Evolutionary conservation across 169 alveolate species (phyloP), one percentile per base, ranked within the genome.

Genomic region (Besnoitia besnoiti): DNA sequence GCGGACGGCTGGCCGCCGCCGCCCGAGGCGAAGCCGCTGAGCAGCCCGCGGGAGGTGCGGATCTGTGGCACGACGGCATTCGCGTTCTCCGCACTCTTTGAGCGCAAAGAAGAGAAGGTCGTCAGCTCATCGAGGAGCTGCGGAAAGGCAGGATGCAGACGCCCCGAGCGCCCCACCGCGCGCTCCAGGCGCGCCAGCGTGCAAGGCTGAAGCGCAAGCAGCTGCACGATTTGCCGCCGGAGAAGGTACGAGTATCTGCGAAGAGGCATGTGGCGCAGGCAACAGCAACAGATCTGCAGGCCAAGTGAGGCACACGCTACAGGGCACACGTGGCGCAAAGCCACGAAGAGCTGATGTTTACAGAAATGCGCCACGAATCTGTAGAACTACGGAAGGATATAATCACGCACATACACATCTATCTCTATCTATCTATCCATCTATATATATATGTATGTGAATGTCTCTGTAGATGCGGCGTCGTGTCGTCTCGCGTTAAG

Each of bases 81-180:
- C 19, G 46, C 82, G 24, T 19, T 8, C n/a, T 3, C 47, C 46
- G 27, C 21, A 8, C 21, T 24, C 24, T 5, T 30, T 30, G 44
- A 30, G 14, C 44, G 14, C 24, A 16, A 37, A 10, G 16, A 16
- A 1, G 39, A 7, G 46, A 0, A 73, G n/a, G 82, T 73, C 46
- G 82, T 73, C 82, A 73, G 24, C 46, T 73, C 82, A 3, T 73
- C 82, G 27, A 73, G 46, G 8, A 73, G 82, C 39, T 39, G 2
- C 82, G 46, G 19, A 27, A 77, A 77, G 42, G 49, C 12, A 1
- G 87, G 87, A 42, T 77, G 87, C 44, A 42, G 59, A 14, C 59
- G 55, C 8, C 87, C 87, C 55, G 87, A 37, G 4, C 87, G 49
- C 30, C 87, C 87, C 33, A 77, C 87, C 0, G 87, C 87, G 4